A percentile compares a stretch with the other conserved stretches of the same genome.
Conservation (phyloP, 345 rosid species). For the Gossypium ekmanianum region DNA sequence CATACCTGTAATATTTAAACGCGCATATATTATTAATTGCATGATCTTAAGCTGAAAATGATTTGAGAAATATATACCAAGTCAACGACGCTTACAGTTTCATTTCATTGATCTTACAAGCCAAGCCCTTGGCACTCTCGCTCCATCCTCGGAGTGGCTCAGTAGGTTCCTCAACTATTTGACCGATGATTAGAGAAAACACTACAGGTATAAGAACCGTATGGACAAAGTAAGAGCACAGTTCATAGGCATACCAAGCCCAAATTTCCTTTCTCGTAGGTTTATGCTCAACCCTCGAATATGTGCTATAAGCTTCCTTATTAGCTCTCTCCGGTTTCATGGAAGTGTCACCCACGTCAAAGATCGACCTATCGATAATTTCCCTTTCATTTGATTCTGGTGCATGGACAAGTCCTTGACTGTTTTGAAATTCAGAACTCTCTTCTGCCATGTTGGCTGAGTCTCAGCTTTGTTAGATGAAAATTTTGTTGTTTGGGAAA, state of each 20-base stretch:
- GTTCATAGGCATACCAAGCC: conserved; percentile 49
- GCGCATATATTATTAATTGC: too few species aligned
- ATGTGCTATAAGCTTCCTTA: conserved; percentile 5
- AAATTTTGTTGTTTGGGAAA: background rate
- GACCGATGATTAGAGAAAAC: conserved; percentile 47
- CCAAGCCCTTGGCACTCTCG: conserved; percentile 21
- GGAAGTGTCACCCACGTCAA: conserved; percentile 25
- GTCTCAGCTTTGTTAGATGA: background rate
- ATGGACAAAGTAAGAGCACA: conserved; percentile 46
- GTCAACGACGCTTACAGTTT: conserved; percentile 33
- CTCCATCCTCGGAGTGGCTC: conserved; percentile 19
- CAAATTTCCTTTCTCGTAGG: conserved; percentile 37
- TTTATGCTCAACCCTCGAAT: conserved; percentile 14
- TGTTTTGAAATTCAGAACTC: conserved; percentile 9
- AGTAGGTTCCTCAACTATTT: conserved; percentile 11
- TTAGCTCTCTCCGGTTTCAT: conserved; percentile 27
- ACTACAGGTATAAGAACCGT: conserved; percentile 41
- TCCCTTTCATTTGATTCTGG: background rate
- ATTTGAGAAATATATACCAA: background rate
- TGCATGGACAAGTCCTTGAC: background rate
- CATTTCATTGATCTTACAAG: conserved; percentile 31
- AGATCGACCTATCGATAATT: background rate
- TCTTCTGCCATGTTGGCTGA: conserved; percentile 9
- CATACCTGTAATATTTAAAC: conserved; percentile 34
- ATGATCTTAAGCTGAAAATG: background rate